These are phyloP conservation scores for Aspergillus texensis DNA, from an alignment of 2,329 filamentous ascomycete species.

Conservation along the genomic window DNA sequence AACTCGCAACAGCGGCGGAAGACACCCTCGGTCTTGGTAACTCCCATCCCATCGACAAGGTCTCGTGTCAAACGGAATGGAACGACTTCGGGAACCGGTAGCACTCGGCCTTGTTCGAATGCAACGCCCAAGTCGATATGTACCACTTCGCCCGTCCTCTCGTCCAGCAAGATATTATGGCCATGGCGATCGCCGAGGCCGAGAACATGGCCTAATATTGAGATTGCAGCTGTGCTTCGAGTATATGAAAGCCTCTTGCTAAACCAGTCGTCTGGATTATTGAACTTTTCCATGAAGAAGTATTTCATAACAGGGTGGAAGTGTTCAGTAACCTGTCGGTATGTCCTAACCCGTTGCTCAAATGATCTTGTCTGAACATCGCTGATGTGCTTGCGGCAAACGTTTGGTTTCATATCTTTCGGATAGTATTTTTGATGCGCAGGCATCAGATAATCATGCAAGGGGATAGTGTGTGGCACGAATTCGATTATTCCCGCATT, in stretches of 20 bases:
- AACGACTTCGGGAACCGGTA: slow-evolving; percentile 92
- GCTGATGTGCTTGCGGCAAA: slow-evolving; percentile 78
- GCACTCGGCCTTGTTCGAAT: slow-evolving; percentile 93
- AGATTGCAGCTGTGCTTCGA: slow-evolving; percentile 89
- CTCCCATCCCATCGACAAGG: slow-evolving; percentile 95
- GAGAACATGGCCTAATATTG: slow-evolving; percentile 89
- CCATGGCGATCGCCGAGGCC: slow-evolving; percentile 93
- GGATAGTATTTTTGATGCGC: slow-evolving; percentile 87
- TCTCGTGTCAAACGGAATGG: slow-evolving; percentile 94
- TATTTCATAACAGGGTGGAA: slow-evolving; percentile 94
- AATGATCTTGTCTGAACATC: slow-evolving; percentile 70
- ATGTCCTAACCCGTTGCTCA: slow-evolving; percentile 73
- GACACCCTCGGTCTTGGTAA: slow-evolving; percentile 91
- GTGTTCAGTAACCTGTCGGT: slow-evolving; percentile 73
- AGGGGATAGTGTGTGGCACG: slow-evolving; percentile 85
- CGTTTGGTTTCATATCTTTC: slow-evolving; percentile 73
- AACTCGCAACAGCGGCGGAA: slow-evolving; percentile 99
- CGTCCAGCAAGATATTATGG: slow-evolving; percentile 93
- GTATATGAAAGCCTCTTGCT: slow-evolving; percentile 86
- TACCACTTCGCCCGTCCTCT: slow-evolving; percentile 86
- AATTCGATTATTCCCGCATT: slow-evolving; percentile 95
- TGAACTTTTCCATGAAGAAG: slow-evolving; percentile 95
- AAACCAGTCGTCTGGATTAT: slow-evolving; percentile 96
- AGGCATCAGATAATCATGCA: slow-evolving; percentile 90
- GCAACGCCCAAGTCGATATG: slow-evolving; percentile 97